These are phyloP conservation scores for Erodium texanum DNA, from an alignment of 441 rosid species.

Conservation along the genomic window DNA sequence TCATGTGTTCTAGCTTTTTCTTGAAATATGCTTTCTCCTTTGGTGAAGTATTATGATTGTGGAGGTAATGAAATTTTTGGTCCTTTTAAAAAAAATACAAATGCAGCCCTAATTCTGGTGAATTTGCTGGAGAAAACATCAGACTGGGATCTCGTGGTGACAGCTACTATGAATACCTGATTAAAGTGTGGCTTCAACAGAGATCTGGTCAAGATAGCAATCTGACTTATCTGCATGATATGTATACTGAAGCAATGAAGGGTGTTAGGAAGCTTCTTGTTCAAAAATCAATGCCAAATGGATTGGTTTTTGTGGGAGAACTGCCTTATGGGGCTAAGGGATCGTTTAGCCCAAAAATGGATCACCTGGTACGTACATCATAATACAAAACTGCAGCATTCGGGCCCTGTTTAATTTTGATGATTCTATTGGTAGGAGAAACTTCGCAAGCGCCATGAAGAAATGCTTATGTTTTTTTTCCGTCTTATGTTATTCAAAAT, in stretches of 20 bases:
- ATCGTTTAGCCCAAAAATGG: slow-evolving; percentile 88
- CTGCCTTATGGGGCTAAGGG: slow-evolving; percentile 74
- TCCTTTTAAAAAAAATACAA: no score
- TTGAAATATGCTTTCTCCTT: background rate
- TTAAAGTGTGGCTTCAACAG: slow-evolving; percentile 95
- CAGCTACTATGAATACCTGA: slow-evolving; percentile 90
- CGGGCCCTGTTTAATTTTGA: background rate
- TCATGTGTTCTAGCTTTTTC: background rate
- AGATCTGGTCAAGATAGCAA: slow-evolving; percentile 36
- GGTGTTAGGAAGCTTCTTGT: slow-evolving; percentile 81
- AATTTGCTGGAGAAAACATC: slow-evolving; percentile 78
- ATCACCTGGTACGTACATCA: slow-evolving; percentile 69
- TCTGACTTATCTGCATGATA: slow-evolving; percentile 57
- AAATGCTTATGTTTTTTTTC: background rate
- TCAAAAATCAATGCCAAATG: slow-evolving; percentile 67
- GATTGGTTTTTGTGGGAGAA: slow-evolving; percentile 87
- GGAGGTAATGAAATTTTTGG: slow-evolving; percentile 3
- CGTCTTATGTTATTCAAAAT: background rate
- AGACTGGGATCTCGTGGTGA: slow-evolving; percentile 98
- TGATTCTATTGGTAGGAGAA: no score
- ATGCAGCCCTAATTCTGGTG: slow-evolving; percentile 81
- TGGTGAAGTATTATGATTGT: background rate
- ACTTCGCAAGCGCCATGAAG: background rate
- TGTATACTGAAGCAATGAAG: slow-evolving; percentile 91
- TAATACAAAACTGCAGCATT: background rate